phyloP scores from a whole-genome alignment of 352 stramenopile species.

The Phytophthora kernoviae region DNA sequence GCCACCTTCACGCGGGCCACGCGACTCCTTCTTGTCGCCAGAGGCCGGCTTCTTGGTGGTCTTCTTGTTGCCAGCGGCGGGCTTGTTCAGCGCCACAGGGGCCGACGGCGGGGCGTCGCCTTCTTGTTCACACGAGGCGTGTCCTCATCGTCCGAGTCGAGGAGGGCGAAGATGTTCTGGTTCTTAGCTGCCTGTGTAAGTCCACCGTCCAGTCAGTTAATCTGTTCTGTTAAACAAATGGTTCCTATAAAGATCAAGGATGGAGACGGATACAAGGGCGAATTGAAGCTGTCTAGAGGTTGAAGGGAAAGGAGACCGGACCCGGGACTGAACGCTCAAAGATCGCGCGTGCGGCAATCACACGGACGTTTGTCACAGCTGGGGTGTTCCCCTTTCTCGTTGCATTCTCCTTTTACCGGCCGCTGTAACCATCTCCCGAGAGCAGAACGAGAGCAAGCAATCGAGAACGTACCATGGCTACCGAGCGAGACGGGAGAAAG shows the following conservation, averaged over 20 bases:
- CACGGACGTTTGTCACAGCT: slow-evolving; percentile 13
- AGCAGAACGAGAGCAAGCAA: slow-evolving; percentile 1
- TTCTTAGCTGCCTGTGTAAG: slow-evolving; percentile 47
- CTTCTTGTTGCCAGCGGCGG: slow-evolving; percentile 86
- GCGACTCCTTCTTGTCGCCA: slow-evolving; percentile 61
- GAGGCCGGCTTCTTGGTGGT: slow-evolving; percentile 61
- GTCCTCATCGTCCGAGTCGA: slow-evolving; percentile 85
- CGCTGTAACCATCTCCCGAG: slow-evolving; percentile 6
- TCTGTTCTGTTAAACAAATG: background rate
- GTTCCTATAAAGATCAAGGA: too few relatives aligned
- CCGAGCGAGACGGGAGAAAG: slow-evolving; percentile 39
- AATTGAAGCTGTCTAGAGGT: slow-evolving; percentile 9
- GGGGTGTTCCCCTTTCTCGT: slow-evolving; percentile 1
- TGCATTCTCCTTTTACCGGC: background rate
- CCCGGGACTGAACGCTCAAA: slow-evolving; percentile 24
- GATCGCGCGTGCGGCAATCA: slow-evolving; percentile 28
- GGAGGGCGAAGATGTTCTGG: slow-evolving; percentile 74
- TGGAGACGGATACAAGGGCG: background rate
- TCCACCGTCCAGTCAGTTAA: slow-evolving; percentile 14
- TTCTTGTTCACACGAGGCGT: slow-evolving; percentile 69
- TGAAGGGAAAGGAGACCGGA: background rate
- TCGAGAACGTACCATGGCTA: slow-evolving; percentile 49
- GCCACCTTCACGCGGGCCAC: slow-evolving; percentile 52
- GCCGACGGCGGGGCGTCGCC: slow-evolving; percentile 51
- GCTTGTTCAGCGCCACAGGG: slow-evolving; percentile 82